Conservation (phyloP, 192 early-diverging fungal species). For the Coemansia aciculifera region DNA sequence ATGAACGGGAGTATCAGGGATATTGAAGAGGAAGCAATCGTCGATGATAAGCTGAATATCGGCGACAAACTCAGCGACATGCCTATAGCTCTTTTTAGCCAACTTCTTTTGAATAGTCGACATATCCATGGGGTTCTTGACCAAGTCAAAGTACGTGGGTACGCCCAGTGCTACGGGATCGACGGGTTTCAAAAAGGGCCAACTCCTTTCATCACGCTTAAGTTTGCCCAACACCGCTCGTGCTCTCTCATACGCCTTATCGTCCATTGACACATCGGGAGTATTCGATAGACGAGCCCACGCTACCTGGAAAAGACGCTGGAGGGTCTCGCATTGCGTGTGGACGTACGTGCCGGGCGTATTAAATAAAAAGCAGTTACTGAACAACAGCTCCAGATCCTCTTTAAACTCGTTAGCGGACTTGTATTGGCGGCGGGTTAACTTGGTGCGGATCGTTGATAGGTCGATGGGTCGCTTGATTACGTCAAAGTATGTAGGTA, state of each 20-base stretch:
- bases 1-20: slow-evolving; percentile 55
- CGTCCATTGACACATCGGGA: background rate
- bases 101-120: slow-evolving; percentile 64
- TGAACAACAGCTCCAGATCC: slow-evolving; percentile 62
- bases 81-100: slow-evolving; percentile 55
- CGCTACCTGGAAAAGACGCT: slow-evolving; percentile 53
- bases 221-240: slow-evolving; percentile 24
- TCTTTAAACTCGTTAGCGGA: slow-evolving; percentile 53
- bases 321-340: slow-evolving; percentile 56
- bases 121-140: slow-evolving; percentile 76
- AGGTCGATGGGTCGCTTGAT: slow-evolving; percentile 76
- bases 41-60: slow-evolving; percentile 66
- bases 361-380: slow-evolving; percentile 71
- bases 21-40: slow-evolving; percentile 74
- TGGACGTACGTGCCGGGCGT: slow-evolving; percentile 54
- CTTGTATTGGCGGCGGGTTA: slow-evolving; percentile 59
- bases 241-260: slow-evolving; percentile 14
- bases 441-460: slow-evolving; percentile 62
- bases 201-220: slow-evolving; percentile 29
- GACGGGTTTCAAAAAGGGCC: slow-evolving; percentile 63
- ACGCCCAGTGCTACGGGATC: slow-evolving; percentile 62
- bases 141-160: slow-evolving; percentile 65
- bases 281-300: slow-evolving; percentile 25
- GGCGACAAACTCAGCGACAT: slow-evolving; percentile 56
- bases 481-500: slow-evolving; percentile 65